Percentiles rank a stretch among this genome's conserved stretches.
Conservation (phyloP, 371 early-diverging fungal species). For the Dichotomocladium elegans region DNA sequence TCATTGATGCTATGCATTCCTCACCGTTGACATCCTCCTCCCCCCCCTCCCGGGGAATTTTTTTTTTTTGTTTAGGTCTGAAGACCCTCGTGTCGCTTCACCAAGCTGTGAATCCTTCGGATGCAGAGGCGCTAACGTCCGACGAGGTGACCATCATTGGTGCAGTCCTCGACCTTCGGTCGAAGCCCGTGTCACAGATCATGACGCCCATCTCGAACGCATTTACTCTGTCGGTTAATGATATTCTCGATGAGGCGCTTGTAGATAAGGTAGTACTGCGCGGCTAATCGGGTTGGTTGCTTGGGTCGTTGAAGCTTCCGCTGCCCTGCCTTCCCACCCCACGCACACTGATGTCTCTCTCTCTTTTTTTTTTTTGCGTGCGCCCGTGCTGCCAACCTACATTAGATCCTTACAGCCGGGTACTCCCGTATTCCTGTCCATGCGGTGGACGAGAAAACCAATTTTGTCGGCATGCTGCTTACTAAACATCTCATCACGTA, state of each 20-base stretch:
- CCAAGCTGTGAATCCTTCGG: constrained; percentile 58
- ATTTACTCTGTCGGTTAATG: constrained; percentile 72
- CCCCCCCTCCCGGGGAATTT: too few relatives aligned
- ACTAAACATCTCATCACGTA: constrained; percentile 83
- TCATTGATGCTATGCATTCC: too few relatives aligned
- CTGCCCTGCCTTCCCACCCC: too few relatives aligned
- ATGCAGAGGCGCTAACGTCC: constrained; percentile 75
- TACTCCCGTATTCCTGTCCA: constrained; percentile 92
- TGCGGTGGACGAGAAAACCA: constrained; percentile 48
- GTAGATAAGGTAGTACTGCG: constrained; percentile 49
- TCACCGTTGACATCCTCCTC: too few relatives aligned
- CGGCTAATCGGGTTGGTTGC: too few relatives aligned
- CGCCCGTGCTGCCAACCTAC: too few relatives aligned
- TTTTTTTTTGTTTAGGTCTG: constrained; percentile 67
- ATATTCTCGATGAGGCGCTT: constrained; percentile 60
- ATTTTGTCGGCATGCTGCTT: constrained; percentile 85
- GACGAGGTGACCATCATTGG: constrained; percentile 86
- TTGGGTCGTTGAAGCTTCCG: too few relatives aligned
- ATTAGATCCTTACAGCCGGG: constrained; percentile 75
- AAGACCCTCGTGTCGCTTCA: constrained; percentile 91
- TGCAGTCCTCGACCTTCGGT: constrained; percentile 86
- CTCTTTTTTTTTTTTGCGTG: not conserved
- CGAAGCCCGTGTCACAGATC: constrained; percentile 75
- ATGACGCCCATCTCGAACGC: constrained; percentile 90
- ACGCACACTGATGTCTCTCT: too few relatives aligned